Percentiles rank a stretch among this genome's conserved stretches.
phyloP scores from a whole-genome alignment of 2,329 filamentous ascomycete genomes.

The Fusarium pseudonygamai region DNA sequence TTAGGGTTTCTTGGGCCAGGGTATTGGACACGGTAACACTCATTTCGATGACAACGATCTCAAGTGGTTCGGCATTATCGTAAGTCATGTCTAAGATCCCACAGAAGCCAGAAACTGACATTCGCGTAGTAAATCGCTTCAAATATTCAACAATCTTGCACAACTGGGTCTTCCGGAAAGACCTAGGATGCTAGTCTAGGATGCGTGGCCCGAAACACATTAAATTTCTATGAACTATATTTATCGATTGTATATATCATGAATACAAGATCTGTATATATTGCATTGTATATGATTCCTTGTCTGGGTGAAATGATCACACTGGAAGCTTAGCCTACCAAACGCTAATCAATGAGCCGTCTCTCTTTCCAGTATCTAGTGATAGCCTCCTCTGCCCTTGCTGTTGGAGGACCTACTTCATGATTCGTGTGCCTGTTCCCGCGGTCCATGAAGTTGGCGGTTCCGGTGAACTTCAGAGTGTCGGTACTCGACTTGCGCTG shows the following conservation, averaged over 20 bases:
- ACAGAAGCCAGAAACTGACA: background rate
- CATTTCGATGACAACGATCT: conserved; percentile 17
- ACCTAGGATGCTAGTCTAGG: too few species aligned
- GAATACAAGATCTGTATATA: background rate
- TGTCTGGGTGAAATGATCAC: accelerated
- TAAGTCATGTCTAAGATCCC: background rate
- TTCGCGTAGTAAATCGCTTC: background rate
- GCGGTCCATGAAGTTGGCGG: background rate
- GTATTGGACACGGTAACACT: background rate
- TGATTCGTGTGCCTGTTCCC: background rate
- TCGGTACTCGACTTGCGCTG: background rate
- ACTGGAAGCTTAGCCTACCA: too few species aligned
- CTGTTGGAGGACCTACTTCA: background rate
- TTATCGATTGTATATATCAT: background rate
- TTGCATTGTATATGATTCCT: accelerated
- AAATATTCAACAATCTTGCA: too few species aligned
- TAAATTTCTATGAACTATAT: background rate
- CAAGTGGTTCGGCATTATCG: conserved; percentile 14
- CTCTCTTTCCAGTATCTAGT: background rate
- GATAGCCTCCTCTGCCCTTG: background rate
- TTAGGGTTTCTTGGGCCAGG: conserved; percentile 4
- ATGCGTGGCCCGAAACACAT: background rate
- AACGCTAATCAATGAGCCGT: too few species aligned
- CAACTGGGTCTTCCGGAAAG: accelerated
- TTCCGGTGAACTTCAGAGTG: background rate